These are phyloP conservation scores for Pelargonium australe DNA, from an alignment of 441 rosid genomes.

Conservation along the genomic window DNA sequence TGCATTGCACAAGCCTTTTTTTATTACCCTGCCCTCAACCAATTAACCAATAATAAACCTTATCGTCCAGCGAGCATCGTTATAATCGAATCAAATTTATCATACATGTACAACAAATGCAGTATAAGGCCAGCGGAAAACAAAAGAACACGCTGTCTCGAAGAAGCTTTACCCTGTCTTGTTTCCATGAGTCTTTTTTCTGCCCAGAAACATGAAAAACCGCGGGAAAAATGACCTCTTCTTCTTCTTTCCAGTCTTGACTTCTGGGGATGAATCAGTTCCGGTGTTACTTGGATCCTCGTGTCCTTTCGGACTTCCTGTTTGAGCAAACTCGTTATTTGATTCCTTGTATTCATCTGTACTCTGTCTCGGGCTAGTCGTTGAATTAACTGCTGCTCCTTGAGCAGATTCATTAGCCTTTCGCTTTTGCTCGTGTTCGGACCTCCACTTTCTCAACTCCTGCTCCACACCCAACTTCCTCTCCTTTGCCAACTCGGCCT, in stretches of 20 bases:
- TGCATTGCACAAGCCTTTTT: slow-evolving; percentile 12
- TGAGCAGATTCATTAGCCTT: slow-evolving; percentile 44
- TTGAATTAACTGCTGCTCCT: slow-evolving; percentile 24
- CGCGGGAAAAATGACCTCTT: slow-evolving; percentile 72
- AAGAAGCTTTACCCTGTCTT: slow-evolving; percentile 26
- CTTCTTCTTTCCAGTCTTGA: slow-evolving; percentile 53
- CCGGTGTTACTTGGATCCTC: slow-evolving; percentile 29
- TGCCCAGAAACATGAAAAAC: slow-evolving; percentile 55
- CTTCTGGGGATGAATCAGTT: slow-evolving; percentile 33
- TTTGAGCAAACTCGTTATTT: slow-evolving; percentile 18
- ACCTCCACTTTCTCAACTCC: slow-evolving; percentile 82
- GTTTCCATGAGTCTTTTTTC: slow-evolving; percentile 41
- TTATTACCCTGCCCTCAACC: slow-evolving; percentile 6
- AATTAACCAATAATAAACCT: slow-evolving; percentile 3
- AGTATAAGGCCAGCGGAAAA: slow-evolving; percentile 8
- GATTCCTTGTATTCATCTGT: slow-evolving; percentile 40
- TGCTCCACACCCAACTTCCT: slow-evolving; percentile 80
- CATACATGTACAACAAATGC: slow-evolving; percentile 34
- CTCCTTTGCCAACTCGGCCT: slow-evolving; percentile 83
- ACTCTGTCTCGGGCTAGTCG: slow-evolving; percentile 32
- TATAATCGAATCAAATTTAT: slow-evolving; percentile 23
- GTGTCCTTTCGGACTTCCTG: slow-evolving; percentile 33
- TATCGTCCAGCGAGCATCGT: slow-evolving; percentile 9
- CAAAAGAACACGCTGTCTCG: slow-evolving; percentile 1
- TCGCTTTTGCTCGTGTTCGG: slow-evolving; percentile 70